Percentiles rank a stretch among this genome's conserved stretches.
Conservation (phyloP, 805 yeast genomes). For the Teunomyces kruisii region DNA sequence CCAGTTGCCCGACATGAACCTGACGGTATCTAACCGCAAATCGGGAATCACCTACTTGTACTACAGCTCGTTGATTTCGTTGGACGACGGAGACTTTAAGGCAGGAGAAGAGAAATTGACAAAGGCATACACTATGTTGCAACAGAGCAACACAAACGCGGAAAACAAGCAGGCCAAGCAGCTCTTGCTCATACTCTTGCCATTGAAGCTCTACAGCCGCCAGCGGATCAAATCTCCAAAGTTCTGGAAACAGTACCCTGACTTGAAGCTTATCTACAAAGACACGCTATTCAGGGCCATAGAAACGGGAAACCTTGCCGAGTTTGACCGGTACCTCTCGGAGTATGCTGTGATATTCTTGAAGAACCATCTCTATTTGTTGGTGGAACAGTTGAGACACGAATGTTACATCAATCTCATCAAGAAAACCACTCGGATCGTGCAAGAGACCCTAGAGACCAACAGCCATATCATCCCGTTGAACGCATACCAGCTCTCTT, state of each 20-base stretch:
- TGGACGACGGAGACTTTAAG: slow-evolving; percentile 61
- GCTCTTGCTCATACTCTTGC: slow-evolving; percentile 62
- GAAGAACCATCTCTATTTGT: slow-evolving; percentile 58
- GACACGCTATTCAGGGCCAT: slow-evolving; percentile 49
- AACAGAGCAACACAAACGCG: slow-evolving; percentile 18
- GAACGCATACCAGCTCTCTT: slow-evolving; percentile 43
- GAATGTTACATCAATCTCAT: slow-evolving; percentile 53
- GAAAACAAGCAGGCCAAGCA: slow-evolving; percentile 34
- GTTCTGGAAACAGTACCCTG: slow-evolving; percentile 43
- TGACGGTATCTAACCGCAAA: slow-evolving; percentile 38
- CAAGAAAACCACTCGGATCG: slow-evolving; percentile 31
- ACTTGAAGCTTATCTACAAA: slow-evolving; percentile 41
- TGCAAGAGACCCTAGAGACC: slow-evolving; percentile 27
- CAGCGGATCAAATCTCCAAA: slow-evolving; percentile 39
- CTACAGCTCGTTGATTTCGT: slow-evolving; percentile 64
- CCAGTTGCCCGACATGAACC: slow-evolving; percentile 51
- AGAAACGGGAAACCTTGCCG: slow-evolving; percentile 53
- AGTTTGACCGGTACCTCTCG: slow-evolving; percentile 46
- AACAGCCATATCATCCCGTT: slow-evolving; percentile 39
- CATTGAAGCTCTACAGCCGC: slow-evolving; percentile 55
- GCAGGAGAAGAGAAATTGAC: slow-evolving; percentile 52
- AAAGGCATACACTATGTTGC: slow-evolving; percentile 44
- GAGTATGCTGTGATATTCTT: slow-evolving; percentile 52
- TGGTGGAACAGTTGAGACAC: slow-evolving; percentile 52
- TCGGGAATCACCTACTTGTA: slow-evolving; percentile 65